phyloP scores from a whole-genome alignment of 306 rosid genomes.

The Mucuna pruriens region DNA sequence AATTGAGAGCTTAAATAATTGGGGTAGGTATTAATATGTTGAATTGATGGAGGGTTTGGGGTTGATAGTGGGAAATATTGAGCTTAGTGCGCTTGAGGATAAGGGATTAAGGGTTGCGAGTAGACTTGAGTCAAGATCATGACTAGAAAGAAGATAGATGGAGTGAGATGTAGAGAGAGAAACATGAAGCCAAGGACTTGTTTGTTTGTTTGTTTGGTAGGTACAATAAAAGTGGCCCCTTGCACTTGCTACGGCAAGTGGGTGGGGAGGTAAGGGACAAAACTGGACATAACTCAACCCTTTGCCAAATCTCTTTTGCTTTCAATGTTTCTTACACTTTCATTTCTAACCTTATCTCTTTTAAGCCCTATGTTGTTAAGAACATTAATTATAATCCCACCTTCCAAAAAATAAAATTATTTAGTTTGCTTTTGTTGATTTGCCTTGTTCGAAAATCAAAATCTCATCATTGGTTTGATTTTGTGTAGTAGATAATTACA shows the following conservation, averaged over 20 bases:
- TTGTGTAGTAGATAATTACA: neutral
- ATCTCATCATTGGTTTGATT: neutral
- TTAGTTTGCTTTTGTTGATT: neutral
- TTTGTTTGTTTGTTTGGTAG: slow-evolving; percentile 41
- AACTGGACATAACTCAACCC: slow-evolving; percentile 9
- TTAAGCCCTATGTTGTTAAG: neutral
- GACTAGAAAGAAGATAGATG: neutral
- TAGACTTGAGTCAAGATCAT: slow-evolving; percentile 45
- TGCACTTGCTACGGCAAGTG: slow-evolving; percentile 27
- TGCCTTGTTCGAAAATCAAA: neutral
- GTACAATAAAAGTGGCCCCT: slow-evolving; percentile 26
- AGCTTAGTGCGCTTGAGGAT: slow-evolving; percentile 35
- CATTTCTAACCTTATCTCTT: slow-evolving; percentile 35
- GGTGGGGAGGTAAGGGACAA: slow-evolving; percentile 22
- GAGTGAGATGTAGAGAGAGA: neutral
- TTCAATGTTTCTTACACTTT: neutral
- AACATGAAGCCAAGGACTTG: too few species aligned
- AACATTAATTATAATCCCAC: neutral
- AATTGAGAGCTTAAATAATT: slow-evolving; percentile 35
- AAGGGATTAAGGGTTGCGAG: slow-evolving; percentile 40
- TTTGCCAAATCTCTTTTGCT: slow-evolving; percentile 9
- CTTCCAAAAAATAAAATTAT: neutral
- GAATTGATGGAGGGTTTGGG: slow-evolving; percentile 28
- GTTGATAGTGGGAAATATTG: neutral
- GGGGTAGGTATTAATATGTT: slow-evolving; percentile 45